phyloP scores from a whole-genome alignment of 495 filamentous ascomycete species.

The Penicillium samsonianum region DNA sequence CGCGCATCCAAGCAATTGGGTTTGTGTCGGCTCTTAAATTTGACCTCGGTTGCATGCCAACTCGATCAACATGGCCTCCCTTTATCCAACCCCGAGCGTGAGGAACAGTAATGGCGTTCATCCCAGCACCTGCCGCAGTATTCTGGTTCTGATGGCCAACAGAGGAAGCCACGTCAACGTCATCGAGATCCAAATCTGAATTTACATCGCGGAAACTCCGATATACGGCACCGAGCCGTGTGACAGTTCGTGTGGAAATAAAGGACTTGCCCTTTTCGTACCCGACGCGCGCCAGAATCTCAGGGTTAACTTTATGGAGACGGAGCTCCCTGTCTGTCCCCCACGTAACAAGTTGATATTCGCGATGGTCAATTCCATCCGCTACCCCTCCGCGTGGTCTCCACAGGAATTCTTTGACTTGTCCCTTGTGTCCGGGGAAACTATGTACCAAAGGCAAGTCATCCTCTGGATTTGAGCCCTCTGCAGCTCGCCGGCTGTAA shows the following conservation, averaged over 20 bases:
- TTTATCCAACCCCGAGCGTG: constrained; percentile 44
- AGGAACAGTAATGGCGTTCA: constrained; percentile 54
- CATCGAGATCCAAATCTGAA: constrained; percentile 37
- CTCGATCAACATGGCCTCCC: constrained; percentile 50
- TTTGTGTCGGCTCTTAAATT: constrained; percentile 61
- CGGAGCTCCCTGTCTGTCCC: constrained; percentile 81
- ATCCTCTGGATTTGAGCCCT: constrained; percentile 47
- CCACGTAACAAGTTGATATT: constrained; percentile 95
- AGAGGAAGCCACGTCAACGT: constrained; percentile 35
- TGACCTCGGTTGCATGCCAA: constrained; percentile 66
- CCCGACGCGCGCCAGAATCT: constrained; percentile 70
- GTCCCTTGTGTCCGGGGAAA: constrained; percentile 80
- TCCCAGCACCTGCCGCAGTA: constrained; percentile 41
- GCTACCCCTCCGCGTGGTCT: constrained; percentile 71
- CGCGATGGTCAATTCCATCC: constrained; percentile 77
- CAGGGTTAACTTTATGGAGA: constrained; percentile 70
- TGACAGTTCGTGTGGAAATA: constrained; percentile 68
- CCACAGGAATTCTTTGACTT: constrained; percentile 95
- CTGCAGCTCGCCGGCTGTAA: constrained; percentile 66
- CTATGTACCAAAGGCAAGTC: constrained; percentile 60
- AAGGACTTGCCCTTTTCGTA: constrained; percentile 68
- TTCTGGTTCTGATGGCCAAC: constrained; percentile 28
- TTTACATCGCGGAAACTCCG: constrained; percentile 73
- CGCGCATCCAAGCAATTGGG: constrained; percentile 90
- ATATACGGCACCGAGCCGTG: constrained; percentile 81